Percentiles rank a stretch among this genome's conserved stretches.
Conservation (phyloP, 352 stramenopile species). For the Labyrinthula sp. region DNA sequence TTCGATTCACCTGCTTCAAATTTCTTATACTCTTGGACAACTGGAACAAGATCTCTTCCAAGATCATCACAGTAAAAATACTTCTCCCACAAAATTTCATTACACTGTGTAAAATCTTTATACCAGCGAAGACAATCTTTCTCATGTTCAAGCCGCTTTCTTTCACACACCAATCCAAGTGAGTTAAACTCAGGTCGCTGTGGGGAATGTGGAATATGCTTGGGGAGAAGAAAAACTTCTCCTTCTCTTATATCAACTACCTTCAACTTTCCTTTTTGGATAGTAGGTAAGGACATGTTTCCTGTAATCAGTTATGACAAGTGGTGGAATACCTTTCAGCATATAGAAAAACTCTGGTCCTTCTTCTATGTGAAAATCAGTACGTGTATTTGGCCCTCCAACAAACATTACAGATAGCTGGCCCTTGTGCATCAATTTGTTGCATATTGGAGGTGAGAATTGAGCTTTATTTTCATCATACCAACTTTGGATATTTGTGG, state of each 20-base stretch:
- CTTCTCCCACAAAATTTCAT: slow-evolving; percentile 25
- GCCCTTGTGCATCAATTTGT: slow-evolving; percentile 29
- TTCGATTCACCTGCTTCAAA: slow-evolving; percentile 21
- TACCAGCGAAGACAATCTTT: slow-evolving; percentile 31
- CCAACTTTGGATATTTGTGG: slow-evolving; percentile 7
- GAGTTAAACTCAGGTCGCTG: slow-evolving; percentile 28
- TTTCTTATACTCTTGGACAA: slow-evolving; percentile 27
- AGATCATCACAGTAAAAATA: slow-evolving; percentile 34
- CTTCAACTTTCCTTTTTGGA: slow-evolving; percentile 17
- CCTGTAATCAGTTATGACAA: slow-evolving; percentile 17
- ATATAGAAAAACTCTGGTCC: slow-evolving; percentile 29
- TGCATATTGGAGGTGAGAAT: slow-evolving; percentile 21
- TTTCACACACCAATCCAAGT: slow-evolving; percentile 31
- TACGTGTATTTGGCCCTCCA: slow-evolving; percentile 30
- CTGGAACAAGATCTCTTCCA: slow-evolving; percentile 28
- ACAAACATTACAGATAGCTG: slow-evolving; percentile 33
- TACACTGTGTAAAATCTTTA: slow-evolving; percentile 9
- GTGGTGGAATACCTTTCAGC: too few species aligned
- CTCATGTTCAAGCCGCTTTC: slow-evolving; percentile 24
- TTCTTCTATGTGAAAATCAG: slow-evolving; percentile 32
- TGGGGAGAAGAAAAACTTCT: slow-evolving; percentile 30
- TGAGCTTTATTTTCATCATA: slow-evolving; percentile 6
- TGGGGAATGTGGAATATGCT: slow-evolving; percentile 30
- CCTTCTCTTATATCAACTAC: slow-evolving; percentile 29
- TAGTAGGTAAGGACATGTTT: slow-evolving; percentile 27